These are phyloP conservation scores for Porogramme epimiltina DNA, from an alignment of 1,284 basidiomycete species.

Conservation along the genomic window DNA sequence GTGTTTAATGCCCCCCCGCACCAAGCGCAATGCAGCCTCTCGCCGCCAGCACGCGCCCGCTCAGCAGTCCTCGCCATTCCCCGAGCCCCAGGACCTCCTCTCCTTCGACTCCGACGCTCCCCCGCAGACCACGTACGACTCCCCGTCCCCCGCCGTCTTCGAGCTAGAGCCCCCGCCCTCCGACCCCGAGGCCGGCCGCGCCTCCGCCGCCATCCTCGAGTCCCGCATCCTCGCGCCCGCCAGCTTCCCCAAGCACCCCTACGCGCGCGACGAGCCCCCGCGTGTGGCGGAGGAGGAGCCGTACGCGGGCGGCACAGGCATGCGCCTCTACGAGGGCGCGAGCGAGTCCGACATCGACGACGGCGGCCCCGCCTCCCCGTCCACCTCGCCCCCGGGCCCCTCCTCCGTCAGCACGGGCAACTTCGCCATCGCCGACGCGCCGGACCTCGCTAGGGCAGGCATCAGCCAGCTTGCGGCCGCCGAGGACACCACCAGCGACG, in stretches of 20 bases:
- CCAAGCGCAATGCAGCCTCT: slow-evolving; percentile 28
- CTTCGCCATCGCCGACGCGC: slow-evolving; percentile 8
- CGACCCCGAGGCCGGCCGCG: slow-evolving; percentile 19
- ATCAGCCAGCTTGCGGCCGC: slow-evolving; percentile 11
- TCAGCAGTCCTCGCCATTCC: slow-evolving; percentile 9
- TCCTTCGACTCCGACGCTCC: slow-evolving; percentile 13
- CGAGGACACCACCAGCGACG: slow-evolving; percentile 15
- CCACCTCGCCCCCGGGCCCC: slow-evolving; percentile 15
- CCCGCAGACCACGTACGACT: slow-evolving; percentile 3
- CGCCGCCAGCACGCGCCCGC: slow-evolving; percentile 20
- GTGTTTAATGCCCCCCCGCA: slow-evolving; percentile 33
- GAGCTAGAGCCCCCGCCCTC: slow-evolving; percentile 19
- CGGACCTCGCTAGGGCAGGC: background rate
- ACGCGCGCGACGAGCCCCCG: slow-evolving; percentile 5
- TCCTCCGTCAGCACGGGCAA: slow-evolving; percentile 8
- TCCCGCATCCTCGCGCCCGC: background rate
- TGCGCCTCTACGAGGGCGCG: background rate
- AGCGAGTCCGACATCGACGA: slow-evolving; percentile 21
- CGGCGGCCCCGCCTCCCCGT: slow-evolving; percentile 18
- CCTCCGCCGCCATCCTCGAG: slow-evolving; percentile 14
- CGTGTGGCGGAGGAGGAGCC: slow-evolving; percentile 11
- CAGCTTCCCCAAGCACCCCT: background rate
- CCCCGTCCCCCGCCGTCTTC: slow-evolving; percentile 15
- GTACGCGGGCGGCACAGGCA: slow-evolving; percentile 10
- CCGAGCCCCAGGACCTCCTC: slow-evolving; percentile 9